Percentiles rank a stretch among this genome's conserved stretches.
Evolutionary conservation across 2,329 filamentous ascomycete genomes (phyloP).

Genomic region (Calonectria henricotiae): DNA sequence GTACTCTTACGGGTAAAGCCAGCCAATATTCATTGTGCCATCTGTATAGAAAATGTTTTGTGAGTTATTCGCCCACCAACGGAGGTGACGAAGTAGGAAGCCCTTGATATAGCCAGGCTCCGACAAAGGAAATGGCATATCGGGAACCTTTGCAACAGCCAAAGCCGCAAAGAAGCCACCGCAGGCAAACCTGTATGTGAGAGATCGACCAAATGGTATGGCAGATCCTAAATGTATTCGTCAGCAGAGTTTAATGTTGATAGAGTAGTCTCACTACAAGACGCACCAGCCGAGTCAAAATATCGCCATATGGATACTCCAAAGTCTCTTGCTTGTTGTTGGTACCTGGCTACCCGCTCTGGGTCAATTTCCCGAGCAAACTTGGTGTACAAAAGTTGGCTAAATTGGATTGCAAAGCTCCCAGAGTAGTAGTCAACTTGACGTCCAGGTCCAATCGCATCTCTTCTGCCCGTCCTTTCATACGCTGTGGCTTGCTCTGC

Average conservation of each 20-base stretch:
- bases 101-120: constrained; percentile 64
- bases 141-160: constrained; percentile 61
- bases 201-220: constrained; percentile 68
- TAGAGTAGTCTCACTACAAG: no score
- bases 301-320: constrained; percentile 64
- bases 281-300: constrained; percentile 63
- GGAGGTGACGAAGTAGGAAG: constrained; percentile 66
- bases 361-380: constrained; percentile 63
- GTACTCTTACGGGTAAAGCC: constrained; percentile 52
- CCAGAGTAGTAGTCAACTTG: constrained; percentile 71
- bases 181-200: constrained; percentile 69
- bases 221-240: constrained; percentile 59
- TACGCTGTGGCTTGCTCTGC: constrained; percentile 25
- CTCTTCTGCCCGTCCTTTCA: constrained; percentile 44
- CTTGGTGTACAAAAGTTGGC: constrained; percentile 64
- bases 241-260: neutral
- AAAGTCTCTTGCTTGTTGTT: constrained; percentile 61
- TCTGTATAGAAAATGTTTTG: constrained; percentile 66
- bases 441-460: constrained; percentile 48
- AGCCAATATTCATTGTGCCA: constrained; percentile 67
- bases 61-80: constrained; percentile 65
- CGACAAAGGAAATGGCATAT: constrained; percentile 58
- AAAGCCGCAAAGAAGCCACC: constrained; percentile 66
- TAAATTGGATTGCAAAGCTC: constrained; percentile 70
- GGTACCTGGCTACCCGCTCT: constrained; percentile 58